Conservation (phyloP, 129 eudicot genomes). For the Tagetes patula region DNA sequence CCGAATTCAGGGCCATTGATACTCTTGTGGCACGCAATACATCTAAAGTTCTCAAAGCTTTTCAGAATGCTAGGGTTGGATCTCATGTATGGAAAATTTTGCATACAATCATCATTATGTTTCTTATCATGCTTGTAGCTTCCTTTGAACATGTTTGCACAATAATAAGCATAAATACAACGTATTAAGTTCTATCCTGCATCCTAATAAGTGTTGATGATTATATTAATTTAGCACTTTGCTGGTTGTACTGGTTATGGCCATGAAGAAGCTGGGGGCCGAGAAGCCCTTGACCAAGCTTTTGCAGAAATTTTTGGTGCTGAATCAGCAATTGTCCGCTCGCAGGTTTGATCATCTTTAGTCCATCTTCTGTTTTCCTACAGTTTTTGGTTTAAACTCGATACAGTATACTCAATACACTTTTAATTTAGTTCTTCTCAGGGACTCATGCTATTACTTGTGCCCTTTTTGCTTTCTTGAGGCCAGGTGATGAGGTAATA, state of each 20-base stretch:
- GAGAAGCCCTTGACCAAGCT: conserved; percentile 90
- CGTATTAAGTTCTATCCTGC: not conserved
- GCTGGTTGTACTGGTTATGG: conserved; percentile 99
- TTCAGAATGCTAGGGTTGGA: conserved; percentile 83
- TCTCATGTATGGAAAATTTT: conserved; percentile 63
- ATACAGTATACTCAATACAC: conserved; percentile 5
- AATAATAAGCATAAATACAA: not conserved
- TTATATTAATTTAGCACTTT: conserved; percentile 59
- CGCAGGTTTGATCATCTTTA: conserved; percentile 58
- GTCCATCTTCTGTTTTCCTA: conserved; percentile 12
- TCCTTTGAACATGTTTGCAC: not conserved
- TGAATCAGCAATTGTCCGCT: conserved; percentile 89
- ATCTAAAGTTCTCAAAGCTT: conserved; percentile 85
- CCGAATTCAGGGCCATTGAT: conserved; percentile 76
- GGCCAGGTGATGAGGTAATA: conserved; percentile 96
- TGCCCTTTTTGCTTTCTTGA: conserved; percentile 87
- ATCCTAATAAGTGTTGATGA: not conserved
- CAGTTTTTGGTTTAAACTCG: not conserved
- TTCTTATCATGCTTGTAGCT: not conserved
- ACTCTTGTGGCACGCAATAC: conserved; percentile 81
- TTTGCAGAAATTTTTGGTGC: conserved; percentile 98
- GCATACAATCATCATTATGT: not conserved
- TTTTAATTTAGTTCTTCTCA: conserved; percentile 67
- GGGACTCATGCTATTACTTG: conserved; percentile 99
- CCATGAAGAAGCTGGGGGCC: conserved; percentile 98